Conservation (phyloP, 2,329 filamentous ascomycete genomes). For the Penicillium sp. region DNA sequence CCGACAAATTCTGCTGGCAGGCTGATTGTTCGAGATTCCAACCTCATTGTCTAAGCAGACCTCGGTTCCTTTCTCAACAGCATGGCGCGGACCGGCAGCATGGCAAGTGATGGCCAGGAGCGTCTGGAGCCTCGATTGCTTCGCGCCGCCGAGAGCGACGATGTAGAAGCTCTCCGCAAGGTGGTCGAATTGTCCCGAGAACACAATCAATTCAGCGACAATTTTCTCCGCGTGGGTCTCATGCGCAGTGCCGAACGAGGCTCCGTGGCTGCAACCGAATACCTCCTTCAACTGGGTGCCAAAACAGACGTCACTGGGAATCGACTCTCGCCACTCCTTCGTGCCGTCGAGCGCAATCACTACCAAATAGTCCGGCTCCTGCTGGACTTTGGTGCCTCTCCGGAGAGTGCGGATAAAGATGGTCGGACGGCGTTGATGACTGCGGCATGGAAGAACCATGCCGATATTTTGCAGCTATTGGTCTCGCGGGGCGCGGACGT, state of each 20-base stretch:
- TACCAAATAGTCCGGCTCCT: conserved; percentile 43
- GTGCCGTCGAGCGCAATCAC: conserved; percentile 36
- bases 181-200: conserved; percentile 30
- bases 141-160: conserved; percentile 35
- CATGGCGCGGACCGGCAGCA: conserved; percentile 28
- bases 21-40: neutral
- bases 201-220: conserved; percentile 32
- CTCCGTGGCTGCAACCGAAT: conserved; percentile 26
- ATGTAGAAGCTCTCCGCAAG: conserved; percentile 27
- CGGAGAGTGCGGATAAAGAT: conserved; percentile 40
- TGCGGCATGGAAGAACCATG: conserved; percentile 40
- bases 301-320: conserved; percentile 31
- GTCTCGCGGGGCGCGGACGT: conserved; percentile 32
- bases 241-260: conserved; percentile 39
- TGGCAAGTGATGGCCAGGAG: conserved; percentile 32
- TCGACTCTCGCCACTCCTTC: conserved; percentile 30
- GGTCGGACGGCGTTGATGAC: conserved; percentile 41
- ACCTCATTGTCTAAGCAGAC: neutral
- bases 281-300: conserved; percentile 35
- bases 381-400: conserved; percentile 29
- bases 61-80: too few relatives aligned
- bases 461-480: conserved; percentile 34
- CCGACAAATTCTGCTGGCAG: neutral
- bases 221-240: conserved; percentile 36
- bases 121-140: conserved; percentile 40